Conservation (phyloP, 2,329 filamentous ascomycete species). For the Monosporascus sp. region DNA sequence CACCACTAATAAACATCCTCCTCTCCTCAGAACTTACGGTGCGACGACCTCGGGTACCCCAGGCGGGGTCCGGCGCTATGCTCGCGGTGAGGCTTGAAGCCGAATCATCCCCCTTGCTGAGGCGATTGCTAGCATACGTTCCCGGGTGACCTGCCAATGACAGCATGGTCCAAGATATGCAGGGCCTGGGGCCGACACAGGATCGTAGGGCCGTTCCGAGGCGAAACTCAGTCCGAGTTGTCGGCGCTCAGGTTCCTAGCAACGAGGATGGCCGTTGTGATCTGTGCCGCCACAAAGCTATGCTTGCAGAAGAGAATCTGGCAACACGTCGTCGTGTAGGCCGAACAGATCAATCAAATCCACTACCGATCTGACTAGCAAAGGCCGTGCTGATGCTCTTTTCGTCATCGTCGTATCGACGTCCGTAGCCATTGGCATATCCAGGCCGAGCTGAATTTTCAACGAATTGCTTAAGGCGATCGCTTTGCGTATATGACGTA, state of each 20-base stretch:
- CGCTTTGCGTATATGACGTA: slow-evolving; percentile 68
- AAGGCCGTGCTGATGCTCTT: slow-evolving; percentile 96
- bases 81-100: background rate
- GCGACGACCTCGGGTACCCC: background rate
- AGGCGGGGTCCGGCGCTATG: background rate
- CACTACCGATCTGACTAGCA: slow-evolving; percentile 80
- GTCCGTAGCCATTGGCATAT: slow-evolving; percentile 62
- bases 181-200: background rate
- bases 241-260: background rate
- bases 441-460: slow-evolving; percentile 73
- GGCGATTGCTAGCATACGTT: background rate
- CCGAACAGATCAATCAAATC: slow-evolving; percentile 26
- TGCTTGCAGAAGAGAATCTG: background rate
- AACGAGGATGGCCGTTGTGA: background rate
- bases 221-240: background rate
- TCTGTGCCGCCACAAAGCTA: background rate
- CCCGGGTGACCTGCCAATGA: background rate
- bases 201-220: background rate
- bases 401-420: slow-evolving; percentile 81
- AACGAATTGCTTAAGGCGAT: slow-evolving; percentile 90
- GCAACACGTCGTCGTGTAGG: background rate
- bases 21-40: background rate
- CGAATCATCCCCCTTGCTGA: background rate
- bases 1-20: background rate
- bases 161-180: background rate